Percentiles rank a stretch among this genome's conserved stretches.
Evolutionary conservation across 345 rosid species (phyloP).

Genomic region (Ailanthus altissimus): DNA sequence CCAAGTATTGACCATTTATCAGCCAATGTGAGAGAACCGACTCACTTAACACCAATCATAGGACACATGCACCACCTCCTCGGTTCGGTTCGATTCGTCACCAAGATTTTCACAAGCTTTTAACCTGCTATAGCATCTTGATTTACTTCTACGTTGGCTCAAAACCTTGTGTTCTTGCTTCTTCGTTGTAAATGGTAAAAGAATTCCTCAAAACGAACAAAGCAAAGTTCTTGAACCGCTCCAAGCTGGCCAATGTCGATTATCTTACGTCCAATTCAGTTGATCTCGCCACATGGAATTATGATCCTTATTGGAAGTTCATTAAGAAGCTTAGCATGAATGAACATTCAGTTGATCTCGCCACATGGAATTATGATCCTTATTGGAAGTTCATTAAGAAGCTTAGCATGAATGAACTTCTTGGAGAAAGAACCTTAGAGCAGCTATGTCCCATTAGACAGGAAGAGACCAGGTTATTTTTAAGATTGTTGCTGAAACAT

Average conservation of each 20-base stretch:
- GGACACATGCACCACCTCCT: conserved; percentile 76
- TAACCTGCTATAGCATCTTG: conserved; percentile 55
- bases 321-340: conserved; percentile 76
- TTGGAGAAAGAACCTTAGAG: conserved; percentile 52
- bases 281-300: conserved; percentile 65
- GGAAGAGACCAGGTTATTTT: conserved; percentile 46
- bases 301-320: conserved; percentile 75
- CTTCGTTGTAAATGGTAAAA: conserved; percentile 52
- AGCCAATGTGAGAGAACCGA: no score
- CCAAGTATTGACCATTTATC: no score
- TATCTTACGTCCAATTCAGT: conserved; percentile 76
- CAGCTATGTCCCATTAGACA: conserved; percentile 42
- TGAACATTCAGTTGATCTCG: no score
- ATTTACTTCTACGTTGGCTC: conserved; percentile 69
- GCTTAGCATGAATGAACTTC: conserved; percentile 65
- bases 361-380: no score
- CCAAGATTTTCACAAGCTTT: conserved; percentile 69
- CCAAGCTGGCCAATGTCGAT: conserved; percentile 50
- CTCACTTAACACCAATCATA: no score
- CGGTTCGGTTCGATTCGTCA: conserved; percentile 56
- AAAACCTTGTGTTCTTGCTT: conserved; percentile 60
- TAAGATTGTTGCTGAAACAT: conserved; percentile 39
- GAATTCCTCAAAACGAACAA: conserved; percentile 67
- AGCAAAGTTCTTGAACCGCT: conserved; percentile 55
- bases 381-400: conserved; percentile 84